These are phyloP conservation scores for Basipetospora chlamydospora DNA, from an alignment of 2,329 filamentous ascomycete species.

Conservation along the genomic window DNA sequence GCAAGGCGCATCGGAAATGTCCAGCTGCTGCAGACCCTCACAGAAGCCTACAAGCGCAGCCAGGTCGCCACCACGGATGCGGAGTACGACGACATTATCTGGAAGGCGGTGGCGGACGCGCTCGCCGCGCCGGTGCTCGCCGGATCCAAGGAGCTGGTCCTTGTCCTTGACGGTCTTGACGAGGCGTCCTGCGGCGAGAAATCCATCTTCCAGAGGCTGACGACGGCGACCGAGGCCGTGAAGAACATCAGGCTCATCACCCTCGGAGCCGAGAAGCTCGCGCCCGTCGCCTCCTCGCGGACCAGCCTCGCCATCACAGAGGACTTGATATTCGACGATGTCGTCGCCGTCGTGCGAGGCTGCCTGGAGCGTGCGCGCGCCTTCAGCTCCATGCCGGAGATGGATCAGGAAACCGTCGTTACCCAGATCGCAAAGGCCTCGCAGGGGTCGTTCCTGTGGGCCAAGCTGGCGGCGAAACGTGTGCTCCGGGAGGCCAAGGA, in stretches of 20 bases:
- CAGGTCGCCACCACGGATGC: slow-evolving; percentile 11
- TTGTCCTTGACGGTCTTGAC: slow-evolving; percentile 23
- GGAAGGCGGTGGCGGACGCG: slow-evolving; percentile 17
- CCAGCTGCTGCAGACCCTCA: slow-evolving; percentile 19
- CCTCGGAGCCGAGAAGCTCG: neutral
- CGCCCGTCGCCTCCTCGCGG: neutral
- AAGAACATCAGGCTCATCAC: slow-evolving; percentile 2
- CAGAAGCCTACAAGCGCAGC: slow-evolving; percentile 16
- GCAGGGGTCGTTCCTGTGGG: slow-evolving; percentile 23
- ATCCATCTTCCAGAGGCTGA: slow-evolving; percentile 15
- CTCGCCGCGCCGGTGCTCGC: slow-evolving; percentile 14
- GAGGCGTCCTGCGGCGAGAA: slow-evolving; percentile 17
- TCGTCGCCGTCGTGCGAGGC: slow-evolving; percentile 5
- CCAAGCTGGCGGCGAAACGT: slow-evolving; percentile 19
- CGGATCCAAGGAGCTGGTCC: slow-evolving; percentile 18
- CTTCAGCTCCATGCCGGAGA: slow-evolving; percentile 14
- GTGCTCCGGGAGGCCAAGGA: slow-evolving; percentile 13
- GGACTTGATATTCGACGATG: slow-evolving; percentile 4
- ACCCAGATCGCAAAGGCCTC: slow-evolving; percentile 18
- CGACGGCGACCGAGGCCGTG: slow-evolving; percentile 11
- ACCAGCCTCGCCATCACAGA: neutral
- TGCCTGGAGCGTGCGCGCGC: slow-evolving; percentile 12
- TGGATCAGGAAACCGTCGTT: slow-evolving; percentile 18
- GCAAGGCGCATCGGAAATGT: slow-evolving; percentile 23
- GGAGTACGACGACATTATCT: slow-evolving; percentile 20